phyloP scores from a whole-genome alignment of 257 asterid genomes.

The Datura wrightii region DNA sequence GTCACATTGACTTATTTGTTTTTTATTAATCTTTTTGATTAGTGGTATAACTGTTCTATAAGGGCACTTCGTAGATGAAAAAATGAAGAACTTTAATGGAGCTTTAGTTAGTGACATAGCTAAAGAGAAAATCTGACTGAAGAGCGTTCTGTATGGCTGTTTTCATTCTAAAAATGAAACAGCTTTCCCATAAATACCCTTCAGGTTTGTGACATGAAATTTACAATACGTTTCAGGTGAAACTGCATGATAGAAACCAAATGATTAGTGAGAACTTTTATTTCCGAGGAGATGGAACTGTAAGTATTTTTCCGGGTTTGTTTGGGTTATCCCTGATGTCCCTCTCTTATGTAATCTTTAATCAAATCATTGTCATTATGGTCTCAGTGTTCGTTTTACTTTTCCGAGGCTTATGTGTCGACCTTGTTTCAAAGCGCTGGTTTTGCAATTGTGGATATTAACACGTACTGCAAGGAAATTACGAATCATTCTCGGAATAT shows the following conservation, averaged over 20 bases:
- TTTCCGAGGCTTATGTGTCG: conserved; percentile 64
- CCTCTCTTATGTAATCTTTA: neutral
- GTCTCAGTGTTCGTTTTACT: conserved; percentile 73
- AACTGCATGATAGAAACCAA: conserved; percentile 72
- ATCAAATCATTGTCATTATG: neutral
- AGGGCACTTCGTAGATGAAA: neutral
- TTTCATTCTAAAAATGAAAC: neutral
- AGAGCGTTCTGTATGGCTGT: neutral
- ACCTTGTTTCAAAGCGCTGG: conserved; percentile 67
- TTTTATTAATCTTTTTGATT: neutral
- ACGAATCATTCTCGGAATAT: conserved; percentile 61
- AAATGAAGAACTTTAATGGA: neutral
- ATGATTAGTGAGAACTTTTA: conserved; percentile 71
- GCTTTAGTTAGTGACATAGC: neutral
- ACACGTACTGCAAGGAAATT: conserved; percentile 59
- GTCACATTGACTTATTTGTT: neutral
- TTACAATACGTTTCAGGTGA: conserved; percentile 57
- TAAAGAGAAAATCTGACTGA: neutral
- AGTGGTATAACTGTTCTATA: neutral
- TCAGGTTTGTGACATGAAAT: conserved; percentile 33
- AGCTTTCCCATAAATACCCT: neutral
- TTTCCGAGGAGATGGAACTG: conserved; percentile 83
- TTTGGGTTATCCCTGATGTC: too few relatives aligned
- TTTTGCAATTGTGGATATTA: conserved; percentile 54
- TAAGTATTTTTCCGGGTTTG: conserved; percentile 47